Evolutionary conservation across 768 basidiomycete genomes (phyloP).

Genomic region (Boletus coccyginus): DNA sequence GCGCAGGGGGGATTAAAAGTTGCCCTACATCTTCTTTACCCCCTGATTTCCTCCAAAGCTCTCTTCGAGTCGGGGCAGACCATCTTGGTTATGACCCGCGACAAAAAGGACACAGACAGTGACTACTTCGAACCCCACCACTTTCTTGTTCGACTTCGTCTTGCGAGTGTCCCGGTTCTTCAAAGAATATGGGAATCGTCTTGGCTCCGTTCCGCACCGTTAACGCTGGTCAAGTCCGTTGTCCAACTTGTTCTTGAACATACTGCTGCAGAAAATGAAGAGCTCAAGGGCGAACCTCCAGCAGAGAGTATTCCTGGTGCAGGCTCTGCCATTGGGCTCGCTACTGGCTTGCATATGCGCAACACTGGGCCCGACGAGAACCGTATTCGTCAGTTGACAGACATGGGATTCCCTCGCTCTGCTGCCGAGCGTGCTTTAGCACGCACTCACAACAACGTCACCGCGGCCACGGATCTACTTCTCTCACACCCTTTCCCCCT

Average conservation of each 20-base stretch:
- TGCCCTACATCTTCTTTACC: slow-evolving; percentile 70
- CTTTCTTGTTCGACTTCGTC: slow-evolving; percentile 80
- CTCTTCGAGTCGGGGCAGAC: slow-evolving; percentile 88
- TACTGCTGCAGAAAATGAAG: slow-evolving; percentile 79
- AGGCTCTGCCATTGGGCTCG: slow-evolving; percentile 29
- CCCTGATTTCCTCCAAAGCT: slow-evolving; percentile 75
- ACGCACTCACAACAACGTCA: slow-evolving; percentile 86
- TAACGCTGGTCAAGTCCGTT: slow-evolving; percentile 70
- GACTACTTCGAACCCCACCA: slow-evolving; percentile 85
- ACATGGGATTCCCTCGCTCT: slow-evolving; percentile 96
- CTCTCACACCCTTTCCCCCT: slow-evolving; percentile 79
- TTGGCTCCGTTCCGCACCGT: slow-evolving; percentile 78
- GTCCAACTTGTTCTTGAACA: slow-evolving; percentile 80
- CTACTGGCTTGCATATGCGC: slow-evolving; percentile 33
- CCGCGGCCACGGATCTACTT: slow-evolving; percentile 83
- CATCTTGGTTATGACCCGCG: slow-evolving; percentile 61
- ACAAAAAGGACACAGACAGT: slow-evolving; percentile 73
- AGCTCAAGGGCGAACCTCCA: slow-evolving; percentile 47
- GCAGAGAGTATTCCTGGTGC: slow-evolving; percentile 34
- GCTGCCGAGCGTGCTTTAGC: slow-evolving; percentile 81
- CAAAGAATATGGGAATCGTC: slow-evolving; percentile 74
- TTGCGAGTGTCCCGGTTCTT: slow-evolving; percentile 64
- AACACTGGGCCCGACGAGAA: slow-evolving; percentile 65
- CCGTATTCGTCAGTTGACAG: slow-evolving; percentile 78
- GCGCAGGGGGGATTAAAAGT: slow-evolving; percentile 83